phyloP scores from a whole-genome alignment of 208 protist genomes.

The Leishmania mexicana region DNA sequence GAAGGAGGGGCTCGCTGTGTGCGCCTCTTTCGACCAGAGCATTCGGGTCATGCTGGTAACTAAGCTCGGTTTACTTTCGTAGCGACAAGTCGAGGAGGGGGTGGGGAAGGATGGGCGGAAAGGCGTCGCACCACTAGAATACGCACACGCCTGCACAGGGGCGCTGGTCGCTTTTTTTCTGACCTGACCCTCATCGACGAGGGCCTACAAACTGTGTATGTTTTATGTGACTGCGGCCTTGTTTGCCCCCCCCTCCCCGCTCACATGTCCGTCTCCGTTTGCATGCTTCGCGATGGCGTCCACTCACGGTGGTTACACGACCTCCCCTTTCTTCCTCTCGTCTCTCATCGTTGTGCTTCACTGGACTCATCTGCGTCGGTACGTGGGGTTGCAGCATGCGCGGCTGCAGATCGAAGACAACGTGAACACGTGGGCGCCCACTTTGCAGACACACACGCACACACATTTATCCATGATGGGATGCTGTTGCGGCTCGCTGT shows the following conservation, averaged over 20 bases:
- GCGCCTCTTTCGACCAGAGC: slow-evolving; percentile 86
- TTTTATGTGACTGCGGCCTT: neutral
- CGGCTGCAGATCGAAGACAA: neutral
- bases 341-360: neutral
- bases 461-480: neutral
- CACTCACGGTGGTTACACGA: neutral
- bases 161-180: neutral
- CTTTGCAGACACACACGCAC: neutral
- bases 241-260: neutral
- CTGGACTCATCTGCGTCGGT: neutral
- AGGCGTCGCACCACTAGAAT: neutral
- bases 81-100: neutral
- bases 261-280: no score
- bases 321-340: neutral
- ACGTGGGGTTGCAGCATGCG: neutral
- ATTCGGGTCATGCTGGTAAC: slow-evolving; percentile 88
- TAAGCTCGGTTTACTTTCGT: slow-evolving; percentile 71
- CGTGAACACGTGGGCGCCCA: neutral
- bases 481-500: neutral
- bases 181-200: neutral
- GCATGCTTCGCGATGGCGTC: neutral
- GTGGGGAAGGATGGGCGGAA: neutral
- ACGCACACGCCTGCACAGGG: neutral
- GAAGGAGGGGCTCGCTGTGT: slow-evolving; percentile 85
- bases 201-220: neutral